These are phyloP conservation scores for Phlebopus sp. DNA, from an alignment of 1,284 basidiomycete species.

Conservation along the genomic window DNA sequence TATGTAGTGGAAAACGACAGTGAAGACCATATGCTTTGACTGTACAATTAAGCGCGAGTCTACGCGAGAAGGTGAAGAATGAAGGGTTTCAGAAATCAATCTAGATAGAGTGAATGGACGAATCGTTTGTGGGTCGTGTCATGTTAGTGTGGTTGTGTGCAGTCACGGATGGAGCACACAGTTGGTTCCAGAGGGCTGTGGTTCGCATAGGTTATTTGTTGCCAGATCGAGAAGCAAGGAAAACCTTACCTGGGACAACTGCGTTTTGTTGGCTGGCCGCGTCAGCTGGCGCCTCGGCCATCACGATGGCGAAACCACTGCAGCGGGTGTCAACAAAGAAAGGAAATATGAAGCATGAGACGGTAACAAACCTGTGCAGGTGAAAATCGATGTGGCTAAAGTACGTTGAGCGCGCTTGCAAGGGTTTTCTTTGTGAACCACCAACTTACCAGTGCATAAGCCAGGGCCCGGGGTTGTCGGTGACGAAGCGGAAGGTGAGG, in stretches of 20 bases:
- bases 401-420: not conserved
- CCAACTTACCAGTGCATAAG: slow-evolving; percentile 32
- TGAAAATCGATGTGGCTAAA: slow-evolving; percentile 33
- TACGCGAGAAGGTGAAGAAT: not conserved
- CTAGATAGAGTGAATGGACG: not conserved
- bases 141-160: slow-evolving; percentile 14
- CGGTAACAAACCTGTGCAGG: slow-evolving; percentile 19
- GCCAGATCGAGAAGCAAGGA: no score
- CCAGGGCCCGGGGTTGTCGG: slow-evolving; percentile 31
- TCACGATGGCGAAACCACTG: slow-evolving; percentile 31
- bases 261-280: slow-evolving; percentile 20
- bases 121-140: not conserved
- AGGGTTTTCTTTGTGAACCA: not conserved
- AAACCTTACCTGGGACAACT: slow-evolving; percentile 20
- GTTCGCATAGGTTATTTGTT: not conserved
- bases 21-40: not conserved
- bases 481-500: slow-evolving; percentile 29
- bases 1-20: not conserved
- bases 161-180: slow-evolving; percentile 20
- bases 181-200: slow-evolving; percentile 18
- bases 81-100: not conserved
- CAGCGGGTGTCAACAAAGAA: slow-evolving; percentile 10
- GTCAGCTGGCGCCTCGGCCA: slow-evolving; percentile 25
- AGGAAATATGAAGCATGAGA: not conserved
- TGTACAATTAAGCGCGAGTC: not conserved